These are phyloP conservation scores for Coemansia sp. DNA, from an alignment of 192 early-diverging fungal species.

Conservation along the genomic window DNA sequence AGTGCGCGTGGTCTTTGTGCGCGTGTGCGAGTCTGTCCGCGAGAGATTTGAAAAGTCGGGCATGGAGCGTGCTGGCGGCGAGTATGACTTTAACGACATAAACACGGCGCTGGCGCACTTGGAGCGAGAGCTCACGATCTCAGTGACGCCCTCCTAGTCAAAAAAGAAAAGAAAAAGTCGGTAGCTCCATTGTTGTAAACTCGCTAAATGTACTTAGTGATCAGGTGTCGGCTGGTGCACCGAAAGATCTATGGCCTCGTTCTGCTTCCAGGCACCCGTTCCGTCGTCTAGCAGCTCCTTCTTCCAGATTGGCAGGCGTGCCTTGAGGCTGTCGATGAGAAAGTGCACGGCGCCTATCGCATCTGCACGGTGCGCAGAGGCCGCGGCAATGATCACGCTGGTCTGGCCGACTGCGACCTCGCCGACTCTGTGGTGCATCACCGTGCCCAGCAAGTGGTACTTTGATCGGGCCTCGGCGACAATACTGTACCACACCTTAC, in stretches of 20 bases:
- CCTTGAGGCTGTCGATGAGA: slow-evolving; percentile 90
- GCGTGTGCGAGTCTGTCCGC: slow-evolving; percentile 69
- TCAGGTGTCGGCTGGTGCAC: slow-evolving; percentile 5
- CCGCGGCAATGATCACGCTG: slow-evolving; percentile 78
- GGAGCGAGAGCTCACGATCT: slow-evolving; percentile 32
- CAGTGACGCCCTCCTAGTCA: neutral
- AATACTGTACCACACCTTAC: slow-evolving; percentile 62
- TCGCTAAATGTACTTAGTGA: neutral
- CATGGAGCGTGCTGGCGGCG: slow-evolving; percentile 60
- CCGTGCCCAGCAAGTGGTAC: slow-evolving; percentile 67
- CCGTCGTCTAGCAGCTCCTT: slow-evolving; percentile 86
- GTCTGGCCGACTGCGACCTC: slow-evolving; percentile 75
- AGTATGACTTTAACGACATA: slow-evolving; percentile 70
- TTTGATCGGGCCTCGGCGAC: slow-evolving; percentile 61
- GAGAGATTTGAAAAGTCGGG: slow-evolving; percentile 72
- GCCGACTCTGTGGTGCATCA: slow-evolving; percentile 78
- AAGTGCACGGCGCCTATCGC: slow-evolving; percentile 72
- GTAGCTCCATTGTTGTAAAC: too few relatives aligned
- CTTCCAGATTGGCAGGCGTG: slow-evolving; percentile 88
- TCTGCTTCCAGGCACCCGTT: slow-evolving; percentile 67
- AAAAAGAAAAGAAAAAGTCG: too few relatives aligned
- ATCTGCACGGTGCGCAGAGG: slow-evolving; percentile 74
- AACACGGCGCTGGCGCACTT: slow-evolving; percentile 59
- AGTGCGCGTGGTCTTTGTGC: slow-evolving; percentile 91
- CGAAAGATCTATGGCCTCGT: slow-evolving; percentile 37